Percentiles rank a stretch among this genome's conserved stretches.
Conservation (phyloP, 208 protist species). For the Naegleria gruberi region DNA sequence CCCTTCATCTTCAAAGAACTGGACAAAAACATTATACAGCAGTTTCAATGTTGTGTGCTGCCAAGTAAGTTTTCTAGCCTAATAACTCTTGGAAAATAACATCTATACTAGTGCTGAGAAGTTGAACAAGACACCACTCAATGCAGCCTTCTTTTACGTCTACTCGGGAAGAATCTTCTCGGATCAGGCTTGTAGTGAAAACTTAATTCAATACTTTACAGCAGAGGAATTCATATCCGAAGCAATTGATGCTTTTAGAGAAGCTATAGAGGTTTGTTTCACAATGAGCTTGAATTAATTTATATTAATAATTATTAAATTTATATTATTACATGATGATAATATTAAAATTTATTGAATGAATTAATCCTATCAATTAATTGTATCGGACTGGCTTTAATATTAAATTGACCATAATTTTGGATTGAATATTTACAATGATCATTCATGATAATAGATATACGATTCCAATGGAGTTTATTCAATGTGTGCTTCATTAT, state of each 20-base stretch:
- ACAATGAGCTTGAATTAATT: no score
- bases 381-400: no score
- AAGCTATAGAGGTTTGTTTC: not conserved
- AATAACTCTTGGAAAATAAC: not conserved
- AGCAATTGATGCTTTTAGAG: not conserved
- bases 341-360: no score
- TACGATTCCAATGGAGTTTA: not conserved
- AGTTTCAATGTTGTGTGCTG: not conserved
- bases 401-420: no score
- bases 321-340: no score
- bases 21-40: conserved; percentile 19
- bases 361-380: no score
- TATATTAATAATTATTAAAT: no score
- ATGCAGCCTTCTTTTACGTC: not conserved
- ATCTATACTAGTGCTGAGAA: not conserved
- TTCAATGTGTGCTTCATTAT: not conserved
- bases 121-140: not conserved
- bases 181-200: not conserved
- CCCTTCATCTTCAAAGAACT: not conserved
- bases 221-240: conserved; percentile 15
- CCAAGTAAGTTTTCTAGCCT: not conserved
- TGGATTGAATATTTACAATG: not conserved
- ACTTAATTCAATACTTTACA: not conserved
- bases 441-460: not conserved
- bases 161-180: not conserved